Base-by-base conservation (phyloP, 345 rosid species). In the Salix suchowensis region DNA sequence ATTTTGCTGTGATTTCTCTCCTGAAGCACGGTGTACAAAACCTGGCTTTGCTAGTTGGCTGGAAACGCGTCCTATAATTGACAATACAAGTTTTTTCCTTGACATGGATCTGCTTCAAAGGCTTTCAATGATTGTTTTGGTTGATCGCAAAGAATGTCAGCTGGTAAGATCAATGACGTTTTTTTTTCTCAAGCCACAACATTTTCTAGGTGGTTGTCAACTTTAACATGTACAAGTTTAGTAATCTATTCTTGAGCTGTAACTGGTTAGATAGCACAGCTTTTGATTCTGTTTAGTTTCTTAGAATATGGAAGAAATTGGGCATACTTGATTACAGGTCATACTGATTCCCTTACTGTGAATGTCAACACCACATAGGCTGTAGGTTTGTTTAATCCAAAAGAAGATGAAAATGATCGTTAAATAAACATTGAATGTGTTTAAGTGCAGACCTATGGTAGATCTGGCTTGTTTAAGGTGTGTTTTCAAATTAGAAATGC, bases 21-120 rank as follows among this genome's bases (percentile, higher is more conserved):
- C 92, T 78, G 93, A 87, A 75, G 75, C 82, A 62, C 82, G 91
- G 87, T 78, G 82, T 76, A 75, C 80, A 69, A 83, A 82, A 74
- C 72, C 84, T 83, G 89, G 88, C 55, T 80, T 80, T 77, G 82
- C 75, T 65, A 76, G 86, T 84, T 95, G 97, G 96, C 30, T 77
- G 80, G 88, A 87, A 50, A 82, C 85, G 5, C 76, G 86, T 80
- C 86, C 82, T 48, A 80, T 91, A 76, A 74, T 87, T 85, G 93
- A 88, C 69, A 80, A 82, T 79, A 82, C 86, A 71, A 90, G 98
- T 81, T 85, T 89, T 82, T 88, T 83, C 79, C 83, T 91, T 32
- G 97, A 95, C 78, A 84, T 88, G 85, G 89, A 87, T 69, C 79
- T 88, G 50, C 92, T 95, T 78, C 83, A 87, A 81, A 82, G 88